Conservation (phyloP, 2,329 filamentous ascomycete genomes). For the Sporothrix variecibatus region DNA sequence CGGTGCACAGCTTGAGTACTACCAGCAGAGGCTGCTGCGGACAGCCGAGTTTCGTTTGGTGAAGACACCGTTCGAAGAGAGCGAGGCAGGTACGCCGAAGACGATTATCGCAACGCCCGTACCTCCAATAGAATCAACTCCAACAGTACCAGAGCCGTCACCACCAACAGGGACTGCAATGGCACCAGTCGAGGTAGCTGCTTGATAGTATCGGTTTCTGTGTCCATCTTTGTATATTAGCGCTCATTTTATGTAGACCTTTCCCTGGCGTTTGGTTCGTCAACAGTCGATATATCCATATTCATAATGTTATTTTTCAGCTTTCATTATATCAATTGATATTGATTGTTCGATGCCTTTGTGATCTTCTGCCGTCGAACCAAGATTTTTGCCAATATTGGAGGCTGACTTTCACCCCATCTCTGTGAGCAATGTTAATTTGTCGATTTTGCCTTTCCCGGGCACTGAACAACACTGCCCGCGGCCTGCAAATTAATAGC, state of each 20-base stretch:
- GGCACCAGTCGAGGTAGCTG: not conserved
- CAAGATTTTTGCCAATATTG: not conserved
- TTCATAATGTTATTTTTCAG: not conserved
- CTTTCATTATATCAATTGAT: not conserved
- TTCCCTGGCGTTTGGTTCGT: not conserved
- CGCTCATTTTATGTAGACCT: not conserved
- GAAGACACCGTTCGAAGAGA: not conserved
- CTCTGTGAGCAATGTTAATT: not conserved
- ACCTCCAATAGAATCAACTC: too few relatives aligned
- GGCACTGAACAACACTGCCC: not conserved
- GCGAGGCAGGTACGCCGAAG: not conserved
- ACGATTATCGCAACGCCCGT: not conserved
- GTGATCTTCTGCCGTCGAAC: not conserved
- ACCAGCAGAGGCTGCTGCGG: constrained; percentile 20
- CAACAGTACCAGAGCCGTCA: not conserved
- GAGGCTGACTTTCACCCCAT: not conserved
- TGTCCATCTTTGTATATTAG: not conserved
- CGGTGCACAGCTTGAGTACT: constrained; percentile 9
- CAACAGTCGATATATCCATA: not conserved
- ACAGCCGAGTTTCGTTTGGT: constrained; percentile 17
- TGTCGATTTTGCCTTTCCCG: not conserved
- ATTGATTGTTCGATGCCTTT: not conserved
- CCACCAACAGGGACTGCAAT: not conserved
- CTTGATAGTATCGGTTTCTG: not conserved
- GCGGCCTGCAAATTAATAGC: constrained; percentile 16